A percentile compares a stretch with the other conserved stretches of the same genome.
Evolutionary conservation across 768 basidiomycete species (phyloP).

Genomic region (Paxillus involutus): DNA sequence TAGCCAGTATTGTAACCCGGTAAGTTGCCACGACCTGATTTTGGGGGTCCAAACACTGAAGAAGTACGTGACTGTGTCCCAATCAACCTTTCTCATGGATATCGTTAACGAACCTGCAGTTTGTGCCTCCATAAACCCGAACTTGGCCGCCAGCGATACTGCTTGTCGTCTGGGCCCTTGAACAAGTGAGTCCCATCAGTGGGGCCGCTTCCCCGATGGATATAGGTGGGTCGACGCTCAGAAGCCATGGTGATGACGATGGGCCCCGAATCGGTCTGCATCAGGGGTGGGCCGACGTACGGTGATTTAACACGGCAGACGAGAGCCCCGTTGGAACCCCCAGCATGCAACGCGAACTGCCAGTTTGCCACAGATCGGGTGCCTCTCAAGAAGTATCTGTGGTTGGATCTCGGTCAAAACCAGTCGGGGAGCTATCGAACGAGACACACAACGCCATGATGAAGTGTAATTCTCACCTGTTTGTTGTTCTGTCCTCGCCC

Average conservation of each 20-base stretch:
- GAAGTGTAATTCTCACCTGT: slow-evolving; percentile 17
- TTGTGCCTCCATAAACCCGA: slow-evolving; percentile 10
- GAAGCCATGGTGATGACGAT: slow-evolving; percentile 17
- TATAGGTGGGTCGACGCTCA: slow-evolving; percentile 2
- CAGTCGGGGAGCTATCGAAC: neutral
- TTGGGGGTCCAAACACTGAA: slow-evolving; percentile 24
- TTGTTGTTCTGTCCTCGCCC: slow-evolving; percentile 26
- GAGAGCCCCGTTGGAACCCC: slow-evolving; percentile 14
- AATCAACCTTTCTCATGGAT: neutral
- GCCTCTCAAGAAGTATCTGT: slow-evolving; percentile 26
- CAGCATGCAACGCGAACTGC: slow-evolving; percentile 22
- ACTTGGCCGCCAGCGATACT: slow-evolving; percentile 26
- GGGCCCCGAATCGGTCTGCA: slow-evolving; percentile 13
- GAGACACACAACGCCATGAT: neutral
- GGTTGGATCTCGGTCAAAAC: neutral
- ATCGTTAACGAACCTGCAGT: slow-evolving; percentile 21
- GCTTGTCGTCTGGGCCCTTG: slow-evolving; percentile 19
- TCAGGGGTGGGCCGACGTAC: slow-evolving; percentile 25
- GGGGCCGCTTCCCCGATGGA: slow-evolving; percentile 9
- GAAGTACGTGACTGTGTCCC: neutral
- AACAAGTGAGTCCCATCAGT: slow-evolving; percentile 15
- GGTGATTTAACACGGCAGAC: slow-evolving; percentile 29
- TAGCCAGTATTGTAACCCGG: slow-evolving; percentile 27
- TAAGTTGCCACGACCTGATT: slow-evolving; percentile 30
- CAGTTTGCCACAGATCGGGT: slow-evolving; percentile 17